Evolutionary conservation across 768 basidiomycete genomes (phyloP).

Genomic region (Cantharellus anzutake): DNA sequence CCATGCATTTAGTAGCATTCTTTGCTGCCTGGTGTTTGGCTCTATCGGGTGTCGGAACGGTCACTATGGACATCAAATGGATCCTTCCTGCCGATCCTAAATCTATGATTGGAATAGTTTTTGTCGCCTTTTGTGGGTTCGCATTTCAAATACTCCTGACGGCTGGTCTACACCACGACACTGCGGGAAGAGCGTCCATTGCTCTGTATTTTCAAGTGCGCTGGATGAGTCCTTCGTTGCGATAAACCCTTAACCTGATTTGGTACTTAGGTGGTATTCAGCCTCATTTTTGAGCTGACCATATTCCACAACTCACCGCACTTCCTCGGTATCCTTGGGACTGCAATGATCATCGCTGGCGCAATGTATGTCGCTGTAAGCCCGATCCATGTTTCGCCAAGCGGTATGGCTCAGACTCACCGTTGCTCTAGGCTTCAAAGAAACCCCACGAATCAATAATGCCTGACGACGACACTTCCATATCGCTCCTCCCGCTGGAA

Average conservation of each 20-base stretch:
- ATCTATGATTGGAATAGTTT: neutral
- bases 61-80: slow-evolving; percentile 9
- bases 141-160: slow-evolving; percentile 31
- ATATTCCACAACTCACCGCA: slow-evolving; percentile 46
- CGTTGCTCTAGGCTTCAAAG: too few relatives aligned
- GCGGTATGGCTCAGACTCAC: neutral
- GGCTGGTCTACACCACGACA: slow-evolving; percentile 43
- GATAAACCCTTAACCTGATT: neutral
- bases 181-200: slow-evolving; percentile 41
- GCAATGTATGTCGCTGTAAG: slow-evolving; percentile 50
- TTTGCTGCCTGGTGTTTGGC: slow-evolving; percentile 41
- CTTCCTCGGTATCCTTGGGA: slow-evolving; percentile 39
- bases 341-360: slow-evolving; percentile 38
- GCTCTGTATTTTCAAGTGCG: slow-evolving; percentile 37
- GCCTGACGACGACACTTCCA: too few relatives aligned
- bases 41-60: slow-evolving; percentile 11
- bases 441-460: too few relatives aligned
- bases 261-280: slow-evolving; percentile 39
- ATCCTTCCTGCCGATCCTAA: slow-evolving; percentile 11
- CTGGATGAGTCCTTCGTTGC: slow-evolving; percentile 9
- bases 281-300: slow-evolving; percentile 40
- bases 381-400: neutral
- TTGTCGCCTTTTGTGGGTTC: neutral
- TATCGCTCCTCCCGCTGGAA: too few relatives aligned
- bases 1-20: slow-evolving; percentile 50